phyloP scores from a whole-genome alignment of 129 eudicot species.

The Arctium minus region DNA sequence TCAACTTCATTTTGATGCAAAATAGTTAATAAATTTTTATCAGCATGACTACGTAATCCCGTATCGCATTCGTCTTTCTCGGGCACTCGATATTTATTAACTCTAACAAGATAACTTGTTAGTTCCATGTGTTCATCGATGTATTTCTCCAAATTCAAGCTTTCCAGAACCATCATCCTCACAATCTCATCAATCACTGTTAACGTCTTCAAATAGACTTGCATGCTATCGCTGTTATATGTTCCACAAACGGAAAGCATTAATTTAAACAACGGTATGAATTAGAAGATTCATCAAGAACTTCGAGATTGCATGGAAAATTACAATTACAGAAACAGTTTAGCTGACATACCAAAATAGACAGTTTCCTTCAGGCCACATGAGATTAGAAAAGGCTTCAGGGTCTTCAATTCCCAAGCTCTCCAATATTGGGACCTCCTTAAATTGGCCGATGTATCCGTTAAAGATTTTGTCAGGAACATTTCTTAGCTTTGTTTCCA shows the following conservation, averaged over 20 bases:
- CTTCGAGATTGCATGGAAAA: neutral
- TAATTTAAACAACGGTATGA: neutral
- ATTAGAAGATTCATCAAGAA: neutral
- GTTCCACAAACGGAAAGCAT: neutral
- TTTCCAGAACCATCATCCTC: constrained; percentile 65
- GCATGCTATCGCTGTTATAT: constrained; percentile 40
- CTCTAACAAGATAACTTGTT: constrained; percentile 52
- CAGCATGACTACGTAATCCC: constrained; percentile 63
- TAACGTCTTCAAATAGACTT: constrained; percentile 38
- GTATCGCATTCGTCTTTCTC: constrained; percentile 42
- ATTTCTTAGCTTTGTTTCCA: constrained; percentile 56
- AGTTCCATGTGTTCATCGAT: constrained; percentile 64
- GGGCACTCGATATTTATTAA: constrained; percentile 60
- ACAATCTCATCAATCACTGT: constrained; percentile 49
- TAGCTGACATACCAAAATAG: constrained; percentile 32
- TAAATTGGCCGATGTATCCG: constrained; percentile 65
- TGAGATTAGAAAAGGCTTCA: constrained; percentile 30
- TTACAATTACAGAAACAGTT: neutral
- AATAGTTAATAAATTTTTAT: constrained; percentile 62
- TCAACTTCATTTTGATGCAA: constrained; percentile 54
- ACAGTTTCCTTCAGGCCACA: constrained; percentile 66
- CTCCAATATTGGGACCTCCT: constrained; percentile 58
- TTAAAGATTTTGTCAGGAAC: constrained; percentile 46
- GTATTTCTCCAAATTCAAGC: constrained; percentile 51
- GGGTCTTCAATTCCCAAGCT: constrained; percentile 60